phyloP scores from a whole-genome alignment of 2,329 filamentous ascomycete species.

The Sordariomycetes sp. region DNA sequence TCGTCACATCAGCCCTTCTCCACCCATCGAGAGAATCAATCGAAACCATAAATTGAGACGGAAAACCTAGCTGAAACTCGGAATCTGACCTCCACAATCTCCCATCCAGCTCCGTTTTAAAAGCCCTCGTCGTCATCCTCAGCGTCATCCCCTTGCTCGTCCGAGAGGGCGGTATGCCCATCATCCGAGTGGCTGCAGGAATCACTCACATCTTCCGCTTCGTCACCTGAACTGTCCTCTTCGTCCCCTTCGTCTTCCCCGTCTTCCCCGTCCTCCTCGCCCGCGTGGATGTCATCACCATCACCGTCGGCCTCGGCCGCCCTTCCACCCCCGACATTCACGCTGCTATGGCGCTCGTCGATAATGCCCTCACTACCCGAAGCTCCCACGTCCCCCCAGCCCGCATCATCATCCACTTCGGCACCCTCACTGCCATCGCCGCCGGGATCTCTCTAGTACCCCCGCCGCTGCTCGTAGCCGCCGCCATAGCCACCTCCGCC shows the following conservation, averaged over 20 bases:
- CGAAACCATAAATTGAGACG: not conserved
- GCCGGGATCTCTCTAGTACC: conserved; percentile 1
- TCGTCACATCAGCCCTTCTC: not conserved
- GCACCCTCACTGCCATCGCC: not conserved
- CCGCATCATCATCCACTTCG: not conserved
- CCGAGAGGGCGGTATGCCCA: not conserved
- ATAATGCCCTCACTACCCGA: not conserved
- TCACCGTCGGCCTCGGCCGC: too few relatives aligned
- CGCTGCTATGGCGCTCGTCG: not conserved
- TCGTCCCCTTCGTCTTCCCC: conserved; percentile 7
- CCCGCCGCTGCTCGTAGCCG: not conserved
- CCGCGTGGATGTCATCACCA: not conserved
- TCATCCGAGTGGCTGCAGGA: too few relatives aligned
- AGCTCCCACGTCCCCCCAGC: not conserved
- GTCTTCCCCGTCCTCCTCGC: conserved; percentile 1
- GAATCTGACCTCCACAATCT: not conserved
- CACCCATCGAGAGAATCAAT: not conserved
- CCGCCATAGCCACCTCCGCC: not conserved
- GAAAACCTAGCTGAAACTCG: not conserved
- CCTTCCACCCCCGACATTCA: not conserved
- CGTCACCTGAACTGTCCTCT: too few relatives aligned
- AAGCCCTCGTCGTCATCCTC: not conserved
- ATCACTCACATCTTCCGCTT: too few relatives aligned
- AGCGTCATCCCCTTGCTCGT: not conserved
- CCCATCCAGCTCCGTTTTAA: not conserved